phyloP scores from a whole-genome alignment of 2,329 filamentous ascomycete genomes.

The Ophiocordyceps camponoti-saundersi region DNA sequence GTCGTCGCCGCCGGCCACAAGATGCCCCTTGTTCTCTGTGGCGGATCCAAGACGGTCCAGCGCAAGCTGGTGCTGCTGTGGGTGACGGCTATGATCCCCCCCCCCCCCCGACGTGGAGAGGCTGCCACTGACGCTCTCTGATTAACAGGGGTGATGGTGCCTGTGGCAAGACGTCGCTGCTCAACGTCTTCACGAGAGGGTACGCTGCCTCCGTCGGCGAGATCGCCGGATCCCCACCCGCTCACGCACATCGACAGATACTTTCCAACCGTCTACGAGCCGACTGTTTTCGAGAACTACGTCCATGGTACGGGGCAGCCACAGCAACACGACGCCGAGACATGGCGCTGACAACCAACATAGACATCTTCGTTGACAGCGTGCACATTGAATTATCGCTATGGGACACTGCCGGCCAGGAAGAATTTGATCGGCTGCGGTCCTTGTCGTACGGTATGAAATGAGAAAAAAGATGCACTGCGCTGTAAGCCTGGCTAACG shows the following conservation, averaged over 20 bases:
- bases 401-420: constrained; percentile 96
- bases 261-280: constrained; percentile 96
- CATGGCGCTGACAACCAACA: constrained; percentile 2
- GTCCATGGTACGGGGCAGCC: constrained; percentile 55
- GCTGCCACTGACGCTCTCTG: constrained; percentile 3
- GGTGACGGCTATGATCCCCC: constrained; percentile 4
- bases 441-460: constrained; percentile 73
- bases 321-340: background rate
- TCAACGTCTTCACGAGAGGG: constrained; percentile 98
- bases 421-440: constrained; percentile 94
- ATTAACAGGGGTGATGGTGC: constrained; percentile 70
- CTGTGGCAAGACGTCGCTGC: constrained; percentile 86
- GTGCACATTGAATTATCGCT: constrained; percentile 93
- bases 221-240: background rate
- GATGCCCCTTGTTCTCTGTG: constrained; percentile 27
- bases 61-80: constrained; percentile 91
- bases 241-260: constrained; percentile 38
- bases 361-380: constrained; percentile 95
- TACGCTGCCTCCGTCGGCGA: constrained; percentile 18
- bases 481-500: background rate
- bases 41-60: constrained; percentile 71
- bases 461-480: background rate
- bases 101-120: background rate
- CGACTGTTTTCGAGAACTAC: constrained; percentile 97
- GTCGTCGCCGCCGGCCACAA: background rate